Base-by-base conservation (phyloP, 306 rosid species). In the Quercus wislizeni region DNA sequence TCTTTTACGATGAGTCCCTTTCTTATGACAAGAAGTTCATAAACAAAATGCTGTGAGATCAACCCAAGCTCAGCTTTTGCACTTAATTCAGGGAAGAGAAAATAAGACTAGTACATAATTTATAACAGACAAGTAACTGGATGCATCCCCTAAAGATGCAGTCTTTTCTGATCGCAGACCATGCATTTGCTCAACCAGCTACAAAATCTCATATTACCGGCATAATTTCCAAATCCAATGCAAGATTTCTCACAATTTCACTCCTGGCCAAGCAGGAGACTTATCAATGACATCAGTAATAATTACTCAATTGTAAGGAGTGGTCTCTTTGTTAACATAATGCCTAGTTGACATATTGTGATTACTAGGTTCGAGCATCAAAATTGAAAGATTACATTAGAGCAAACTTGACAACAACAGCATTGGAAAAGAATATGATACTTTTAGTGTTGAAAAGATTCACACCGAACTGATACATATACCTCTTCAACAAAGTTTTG, bases 401-500 rank as follows among this genome's bases (percentile, higher is more conserved):
- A 65, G 3, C 57, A 3, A 31, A 9, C 21, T 72, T n/a, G 25
- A 59, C 4, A 13, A 70, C 74, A 11, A 61, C 10, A 2, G 41
- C 27, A 28, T 28, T 4, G 43, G 2, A 8, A 64, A 18, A 61
- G 52, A 1, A 49, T 64, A 18, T 25, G 20, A 76, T 12, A 10
- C 13, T 13, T 13, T 38, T 23, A 52, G 14, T 4, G 18, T 6
- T 21, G 59, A 49, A 61, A 35, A 55, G 27, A 17, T 33, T 68
- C 25, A 19, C 18, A 68, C 25, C 15, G 11, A 18, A 65, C 19
- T 35, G 28, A 62, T 18, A 38, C 28, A 41, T 25, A 68, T 69
- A 83, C 86, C 80, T 79, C 55, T 13, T 79, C 80, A 79, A 70
- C 83, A 83, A 71, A 71, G 51, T 74, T 75, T 71, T 79, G 14